These are phyloP conservation scores for Epichloe elymi DNA, from an alignment of 2,329 filamentous ascomycete genomes.

Conservation along the genomic window DNA sequence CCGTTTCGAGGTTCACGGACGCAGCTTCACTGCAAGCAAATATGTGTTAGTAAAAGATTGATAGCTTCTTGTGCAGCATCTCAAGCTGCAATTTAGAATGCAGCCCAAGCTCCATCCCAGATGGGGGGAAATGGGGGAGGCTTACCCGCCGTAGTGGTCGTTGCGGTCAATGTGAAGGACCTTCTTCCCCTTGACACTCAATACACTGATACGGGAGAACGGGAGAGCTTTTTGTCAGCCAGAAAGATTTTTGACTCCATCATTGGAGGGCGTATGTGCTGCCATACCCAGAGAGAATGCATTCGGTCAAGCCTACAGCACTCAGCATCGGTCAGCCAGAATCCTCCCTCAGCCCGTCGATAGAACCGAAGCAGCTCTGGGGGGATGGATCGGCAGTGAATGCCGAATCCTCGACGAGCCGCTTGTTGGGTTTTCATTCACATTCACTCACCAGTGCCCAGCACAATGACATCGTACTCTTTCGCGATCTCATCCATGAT, in stretches of 20 bases:
- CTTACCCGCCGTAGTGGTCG: slow-evolving; percentile 94
- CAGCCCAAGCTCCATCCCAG: background rate
- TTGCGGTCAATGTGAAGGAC: slow-evolving; percentile 98
- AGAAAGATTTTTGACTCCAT: background rate
- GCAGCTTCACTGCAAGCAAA: slow-evolving; percentile 57
- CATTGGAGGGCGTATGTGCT: background rate
- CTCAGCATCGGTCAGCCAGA: slow-evolving; percentile 11
- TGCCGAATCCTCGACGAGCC: background rate
- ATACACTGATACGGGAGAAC: slow-evolving; percentile 40
- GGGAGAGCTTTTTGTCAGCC: slow-evolving; percentile 19
- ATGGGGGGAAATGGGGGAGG: background rate
- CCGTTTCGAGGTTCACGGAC: slow-evolving; percentile 90
- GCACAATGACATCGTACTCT: slow-evolving; percentile 97
- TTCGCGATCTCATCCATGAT: slow-evolving; percentile 95
- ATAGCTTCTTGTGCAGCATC: background rate
- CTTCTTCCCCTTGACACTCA: slow-evolving; percentile 98
- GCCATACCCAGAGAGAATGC: slow-evolving; percentile 87
- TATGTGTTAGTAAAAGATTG: slow-evolving; percentile 15
- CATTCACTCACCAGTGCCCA: slow-evolving; percentile 75
- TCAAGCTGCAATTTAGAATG: background rate
- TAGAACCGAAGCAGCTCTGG: background rate
- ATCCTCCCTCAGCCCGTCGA: background rate
- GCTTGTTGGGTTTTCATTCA: slow-evolving; percentile 9
- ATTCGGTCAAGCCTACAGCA: slow-evolving; percentile 78
- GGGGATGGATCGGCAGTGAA: background rate